Conservation (phyloP, 2,329 filamentous ascomycete species). For the Claviceps fusiformis region DNA sequence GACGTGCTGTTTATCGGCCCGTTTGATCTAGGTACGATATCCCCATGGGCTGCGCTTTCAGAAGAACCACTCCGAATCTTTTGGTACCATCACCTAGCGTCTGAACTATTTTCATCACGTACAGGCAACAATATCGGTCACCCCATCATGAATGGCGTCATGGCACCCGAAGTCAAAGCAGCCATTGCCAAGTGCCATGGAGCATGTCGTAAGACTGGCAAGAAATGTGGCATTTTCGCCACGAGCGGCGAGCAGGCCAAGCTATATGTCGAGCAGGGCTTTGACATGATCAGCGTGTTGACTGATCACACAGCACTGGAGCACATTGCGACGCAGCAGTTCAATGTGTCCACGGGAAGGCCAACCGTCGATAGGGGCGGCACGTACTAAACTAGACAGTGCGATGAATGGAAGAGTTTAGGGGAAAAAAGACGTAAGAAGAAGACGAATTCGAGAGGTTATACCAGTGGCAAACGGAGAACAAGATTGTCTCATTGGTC, state of each 20-base stretch:
- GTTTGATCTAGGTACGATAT: constrained; percentile 41
- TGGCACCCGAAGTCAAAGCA: constrained; percentile 42
- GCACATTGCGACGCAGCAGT: constrained; percentile 26
- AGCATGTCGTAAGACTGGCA: constrained; percentile 47
- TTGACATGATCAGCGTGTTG: constrained; percentile 47
- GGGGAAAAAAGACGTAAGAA: neutral
- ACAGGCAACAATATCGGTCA: constrained; percentile 45
- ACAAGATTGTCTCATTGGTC: neutral
- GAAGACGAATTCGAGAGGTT: neutral
- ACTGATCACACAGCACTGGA: constrained; percentile 42
- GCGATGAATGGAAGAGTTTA: neutral
- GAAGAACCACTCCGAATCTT: neutral
- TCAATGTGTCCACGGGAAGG: constrained; percentile 32
- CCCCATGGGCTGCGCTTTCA: neutral
- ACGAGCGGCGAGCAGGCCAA: constrained; percentile 42
- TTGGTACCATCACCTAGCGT: neutral
- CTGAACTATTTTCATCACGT: constrained; percentile 6
- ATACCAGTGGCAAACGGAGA: neutral
- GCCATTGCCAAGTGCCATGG: constrained; percentile 45
- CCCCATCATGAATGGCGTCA: constrained; percentile 46
- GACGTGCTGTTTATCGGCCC: constrained; percentile 54
- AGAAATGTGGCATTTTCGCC: constrained; percentile 51
- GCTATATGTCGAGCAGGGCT: constrained; percentile 40
- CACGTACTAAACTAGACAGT: constrained; percentile 23
- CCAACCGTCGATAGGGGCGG: constrained; percentile 22